Evolutionary conservation across 2,329 filamentous ascomycete species (phyloP), one percentile per base, ranked within the genome.

Genomic region (Diaporthe humulicola): DNA sequence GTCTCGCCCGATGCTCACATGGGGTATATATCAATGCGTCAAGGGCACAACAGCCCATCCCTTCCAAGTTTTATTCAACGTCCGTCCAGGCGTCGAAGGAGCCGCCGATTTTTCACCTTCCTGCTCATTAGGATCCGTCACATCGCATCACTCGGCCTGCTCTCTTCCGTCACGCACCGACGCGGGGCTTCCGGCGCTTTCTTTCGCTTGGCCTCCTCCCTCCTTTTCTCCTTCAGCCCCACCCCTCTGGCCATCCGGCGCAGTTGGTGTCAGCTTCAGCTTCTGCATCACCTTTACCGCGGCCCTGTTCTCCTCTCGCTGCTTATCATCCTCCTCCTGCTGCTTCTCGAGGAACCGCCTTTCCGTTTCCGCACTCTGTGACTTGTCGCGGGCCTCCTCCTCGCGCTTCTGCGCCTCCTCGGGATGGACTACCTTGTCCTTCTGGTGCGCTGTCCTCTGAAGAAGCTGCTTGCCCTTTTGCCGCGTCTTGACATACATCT

Each of bases 401-500:
- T 93, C 90, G 70, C 84, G 85, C 76, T 85, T 85, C 58, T 84
- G 86, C 71, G 88, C 87, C 80, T 90, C 89, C 75, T 93, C 91
- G 0, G 92, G 92, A 52, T 89, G 86, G 2, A 93, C 77, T 10
- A 93, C 80, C 79, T 91, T 92, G 73, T 91, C 90, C 74, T 90
- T 88, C 38, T 87, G 82, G 45, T 89, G 86, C 36, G 87, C 83
- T 50, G 90, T 79, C 75, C 88, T 89, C 73, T 88, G 85, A 74
- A 85, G 80, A 15, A 88, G 78, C 60, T 85, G 83, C 83, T 93
- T 94, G 45, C 93, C 88, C 80, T 92, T 92, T 74, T 87, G 87
- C 67, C 92, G 90, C 17, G 92, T 93, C 79, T 92, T 92, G 67
- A 93, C 85, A 80, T 97, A 98, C 19, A 92, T 90, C 85, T 98